Conservation (phyloP, 2,329 filamentous ascomycete genomes). For the Botrytis fabae region DNA sequence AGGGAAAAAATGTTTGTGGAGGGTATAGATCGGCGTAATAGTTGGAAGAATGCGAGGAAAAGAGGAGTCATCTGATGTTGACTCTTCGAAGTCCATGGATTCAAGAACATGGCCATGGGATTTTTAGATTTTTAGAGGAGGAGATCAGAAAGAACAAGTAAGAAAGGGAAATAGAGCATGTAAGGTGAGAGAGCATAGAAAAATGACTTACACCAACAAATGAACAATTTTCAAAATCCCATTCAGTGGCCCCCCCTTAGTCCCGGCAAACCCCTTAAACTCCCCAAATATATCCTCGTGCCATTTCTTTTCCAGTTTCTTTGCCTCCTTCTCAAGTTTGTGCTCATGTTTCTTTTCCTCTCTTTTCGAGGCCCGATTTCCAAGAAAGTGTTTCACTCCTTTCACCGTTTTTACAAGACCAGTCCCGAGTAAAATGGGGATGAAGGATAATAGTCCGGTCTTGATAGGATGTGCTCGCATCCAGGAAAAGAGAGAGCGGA, state of each 20-base stretch:
- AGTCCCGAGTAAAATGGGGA: conserved; percentile 32
- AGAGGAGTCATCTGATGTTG: background rate
- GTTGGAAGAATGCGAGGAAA: background rate
- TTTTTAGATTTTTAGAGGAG: too few species aligned
- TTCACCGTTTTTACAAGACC: conserved; percentile 24
- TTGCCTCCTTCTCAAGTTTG: background rate
- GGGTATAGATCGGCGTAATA: background rate
- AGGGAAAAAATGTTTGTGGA: background rate
- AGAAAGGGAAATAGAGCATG: background rate
- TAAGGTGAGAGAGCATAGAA: background rate
- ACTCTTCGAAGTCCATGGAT: background rate
- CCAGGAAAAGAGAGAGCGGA: conserved; percentile 30
- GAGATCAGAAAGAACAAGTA: background rate
- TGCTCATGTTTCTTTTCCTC: background rate
- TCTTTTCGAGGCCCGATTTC: background rate
- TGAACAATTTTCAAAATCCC: conserved; percentile 39
- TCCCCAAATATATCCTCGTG: conserved; percentile 32
- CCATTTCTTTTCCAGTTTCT: conserved; percentile 27
- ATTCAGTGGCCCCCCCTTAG: conserved; percentile 35
- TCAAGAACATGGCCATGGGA: background rate
- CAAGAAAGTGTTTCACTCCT: conserved; percentile 17
- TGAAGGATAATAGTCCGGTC: conserved; percentile 31
- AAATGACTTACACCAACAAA: conserved; percentile 35
- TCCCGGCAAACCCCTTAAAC: conserved; percentile 35
- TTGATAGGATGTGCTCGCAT: conserved; percentile 33